Evolutionary conservation across 768 basidiomycete genomes (phyloP).

Genomic region (Tulasnella sp.): DNA sequence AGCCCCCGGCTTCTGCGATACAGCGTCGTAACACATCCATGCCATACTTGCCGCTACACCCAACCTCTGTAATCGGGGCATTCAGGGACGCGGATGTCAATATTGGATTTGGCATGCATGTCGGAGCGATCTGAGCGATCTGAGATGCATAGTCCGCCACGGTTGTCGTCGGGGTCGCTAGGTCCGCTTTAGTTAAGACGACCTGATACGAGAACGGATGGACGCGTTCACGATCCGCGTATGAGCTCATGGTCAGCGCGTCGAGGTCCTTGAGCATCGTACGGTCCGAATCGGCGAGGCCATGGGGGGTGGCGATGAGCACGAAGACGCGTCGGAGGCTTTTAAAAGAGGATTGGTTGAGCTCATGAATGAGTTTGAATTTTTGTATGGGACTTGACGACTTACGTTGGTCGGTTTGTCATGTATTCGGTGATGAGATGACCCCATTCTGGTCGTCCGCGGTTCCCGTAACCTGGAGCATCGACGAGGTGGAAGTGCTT

Average conservation of each 20-base stretch:
- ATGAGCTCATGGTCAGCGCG: not conserved
- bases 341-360: not conserved
- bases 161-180: not conserved
- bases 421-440: not conserved
- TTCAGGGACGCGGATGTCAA: not conserved
- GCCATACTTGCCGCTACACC: not conserved
- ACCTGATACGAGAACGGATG: constrained; percentile 3
- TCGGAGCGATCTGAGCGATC: not conserved
- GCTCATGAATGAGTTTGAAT: not conserved
- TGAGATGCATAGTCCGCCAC: not conserved
- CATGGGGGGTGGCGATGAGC: not conserved
- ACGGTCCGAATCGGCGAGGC: not conserved
- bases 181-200: constrained; percentile 1
- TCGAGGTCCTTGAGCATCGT: constrained; percentile 1
- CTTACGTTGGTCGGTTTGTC: constrained; percentile 1
- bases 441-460: constrained; percentile 9
- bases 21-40: not conserved
- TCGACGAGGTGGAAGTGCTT: constrained; percentile 2
- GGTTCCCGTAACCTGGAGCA: constrained; percentile 8
- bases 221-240: not conserved
- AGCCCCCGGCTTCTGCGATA: not conserved
- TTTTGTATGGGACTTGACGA: not conserved
- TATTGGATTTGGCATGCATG: constrained; percentile 1
- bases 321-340: constrained; percentile 3
- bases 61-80: not conserved